Percentiles rank a stretch among this genome's conserved stretches.
Evolutionary conservation across 2,329 filamentous ascomycete genomes (phyloP).

Genomic region (Pyrenophora graminea): DNA sequence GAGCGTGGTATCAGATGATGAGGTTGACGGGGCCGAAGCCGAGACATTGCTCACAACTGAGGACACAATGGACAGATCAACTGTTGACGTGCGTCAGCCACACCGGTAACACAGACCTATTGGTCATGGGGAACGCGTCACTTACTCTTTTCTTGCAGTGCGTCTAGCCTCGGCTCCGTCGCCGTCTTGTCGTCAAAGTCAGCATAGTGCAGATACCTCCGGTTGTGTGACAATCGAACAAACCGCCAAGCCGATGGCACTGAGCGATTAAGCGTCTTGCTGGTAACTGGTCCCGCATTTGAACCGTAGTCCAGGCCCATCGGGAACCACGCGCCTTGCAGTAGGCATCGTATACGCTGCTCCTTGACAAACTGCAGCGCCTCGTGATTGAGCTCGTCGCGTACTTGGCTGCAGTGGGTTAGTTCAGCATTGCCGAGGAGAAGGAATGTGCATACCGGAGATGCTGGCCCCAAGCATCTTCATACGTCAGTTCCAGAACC

Average conservation of each 20-base stretch:
- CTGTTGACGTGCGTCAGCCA: constrained; percentile 46
- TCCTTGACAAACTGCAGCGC: constrained; percentile 96
- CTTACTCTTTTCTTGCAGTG: constrained; percentile 72
- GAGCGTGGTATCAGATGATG: constrained; percentile 54
- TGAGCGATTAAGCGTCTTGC: constrained; percentile 48
- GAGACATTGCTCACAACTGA: constrained; percentile 94
- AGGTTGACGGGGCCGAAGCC: constrained; percentile 58
- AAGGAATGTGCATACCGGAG: constrained; percentile 57
- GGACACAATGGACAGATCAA: constrained; percentile 85
- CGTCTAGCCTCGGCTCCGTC: constrained; percentile 72
- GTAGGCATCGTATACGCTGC: constrained; percentile 86
- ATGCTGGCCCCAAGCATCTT: constrained; percentile 92
- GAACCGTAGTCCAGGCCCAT: constrained; percentile 55
- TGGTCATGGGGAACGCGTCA: constrained; percentile 15
- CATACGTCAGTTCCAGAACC: constrained; percentile 84
- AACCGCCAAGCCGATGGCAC: constrained; percentile 72
- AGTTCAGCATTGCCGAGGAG: constrained; percentile 16
- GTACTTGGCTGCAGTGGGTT: constrained; percentile 65
- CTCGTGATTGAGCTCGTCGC: constrained; percentile 87
- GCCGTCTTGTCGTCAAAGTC: constrained; percentile 72
- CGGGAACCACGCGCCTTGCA: constrained; percentile 88
- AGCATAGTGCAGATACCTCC: constrained; percentile 85
- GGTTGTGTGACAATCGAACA: constrained; percentile 86
- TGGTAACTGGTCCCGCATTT: constrained; percentile 53
- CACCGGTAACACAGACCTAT: constrained; percentile 21